A percentile compares a stretch with the other conserved stretches of the same genome.
Conservation (phyloP, 2,329 filamentous ascomycete genomes). For the Exophiala sp. region DNA sequence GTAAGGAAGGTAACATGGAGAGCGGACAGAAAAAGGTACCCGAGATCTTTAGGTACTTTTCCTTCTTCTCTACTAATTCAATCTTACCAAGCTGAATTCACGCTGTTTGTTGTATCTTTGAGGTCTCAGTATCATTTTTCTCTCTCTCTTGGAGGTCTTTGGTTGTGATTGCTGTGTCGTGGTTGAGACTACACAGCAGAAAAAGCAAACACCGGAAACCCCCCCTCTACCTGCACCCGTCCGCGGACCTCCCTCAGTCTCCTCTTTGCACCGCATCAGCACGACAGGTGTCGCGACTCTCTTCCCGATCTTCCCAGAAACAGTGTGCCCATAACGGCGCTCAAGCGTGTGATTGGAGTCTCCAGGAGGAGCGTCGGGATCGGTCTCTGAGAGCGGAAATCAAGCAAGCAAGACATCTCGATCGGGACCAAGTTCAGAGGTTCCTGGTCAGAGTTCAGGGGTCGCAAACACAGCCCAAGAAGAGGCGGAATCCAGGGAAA, state of each 20-base stretch:
- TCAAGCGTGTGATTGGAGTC: slow-evolving; percentile 16
- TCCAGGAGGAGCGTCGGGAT: slow-evolving; percentile 5
- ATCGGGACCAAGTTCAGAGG: background rate
- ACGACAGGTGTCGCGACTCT: background rate
- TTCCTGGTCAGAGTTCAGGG: background rate
- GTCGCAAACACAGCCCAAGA: background rate
- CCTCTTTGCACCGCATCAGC: background rate
- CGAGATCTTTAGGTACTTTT: background rate
- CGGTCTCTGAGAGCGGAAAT: background rate
- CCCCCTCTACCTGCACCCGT: background rate
- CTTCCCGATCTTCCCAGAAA: slow-evolving; percentile 16
- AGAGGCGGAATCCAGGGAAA: background rate
- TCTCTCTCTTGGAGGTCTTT: slow-evolving; percentile 2
- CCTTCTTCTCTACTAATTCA: slow-evolving; percentile 7
- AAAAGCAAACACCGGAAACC: background rate
- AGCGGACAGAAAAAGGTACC: background rate
- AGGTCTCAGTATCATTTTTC: background rate
- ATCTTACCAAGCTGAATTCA: slow-evolving; percentile 5
- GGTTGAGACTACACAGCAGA: background rate
- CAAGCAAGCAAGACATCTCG: slow-evolving; percentile 1
- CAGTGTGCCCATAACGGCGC: background rate
- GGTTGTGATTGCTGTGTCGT: background rate
- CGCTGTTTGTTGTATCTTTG: slow-evolving; percentile 7
- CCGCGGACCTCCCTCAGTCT: background rate
- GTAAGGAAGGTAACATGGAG: background rate